Evolutionary conservation across 108 stramenopile genomes (phyloP).

Genomic region (Nitzschia sp.): DNA sequence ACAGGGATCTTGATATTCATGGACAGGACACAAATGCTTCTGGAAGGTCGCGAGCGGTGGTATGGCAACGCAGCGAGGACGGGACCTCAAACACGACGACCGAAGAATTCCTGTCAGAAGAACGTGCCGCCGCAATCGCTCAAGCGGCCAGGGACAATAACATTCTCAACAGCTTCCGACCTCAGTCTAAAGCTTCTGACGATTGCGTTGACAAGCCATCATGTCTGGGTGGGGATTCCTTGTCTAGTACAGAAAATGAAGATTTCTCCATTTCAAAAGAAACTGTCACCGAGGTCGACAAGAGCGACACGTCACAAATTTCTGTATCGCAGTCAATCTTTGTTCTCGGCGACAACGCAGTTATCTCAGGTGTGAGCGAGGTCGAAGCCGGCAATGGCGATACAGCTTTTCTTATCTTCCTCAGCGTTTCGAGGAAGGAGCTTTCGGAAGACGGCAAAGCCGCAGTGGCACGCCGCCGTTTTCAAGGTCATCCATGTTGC

Average conservation of each 20-base stretch:
- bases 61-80: conserved; percentile 13
- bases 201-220: too few species aligned
- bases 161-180: conserved; percentile 1
- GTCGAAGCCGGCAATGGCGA: conserved; percentile 16
- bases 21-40: not conserved
- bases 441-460: conserved; percentile 1
- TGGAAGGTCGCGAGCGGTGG: not conserved
- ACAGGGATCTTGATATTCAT: too few species aligned
- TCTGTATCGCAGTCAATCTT: too few species aligned
- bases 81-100: not conserved
- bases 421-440: not conserved
- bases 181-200: too few species aligned
- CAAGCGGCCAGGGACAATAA: not conserved
- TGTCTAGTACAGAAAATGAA: too few species aligned
- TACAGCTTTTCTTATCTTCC: conserved; percentile 10
- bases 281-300: too few species aligned
- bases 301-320: too few species aligned
- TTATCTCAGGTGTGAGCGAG: not conserved
- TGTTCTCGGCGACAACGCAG: conserved; percentile 16
- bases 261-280: too few species aligned
- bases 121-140: not conserved
- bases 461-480: not conserved
- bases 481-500: too few species aligned
- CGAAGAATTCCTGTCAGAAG: not conserved
- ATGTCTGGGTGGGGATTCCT: too few species aligned